These are phyloP conservation scores for Saccharomyces pastorianus DNA, from an alignment of 1,139 yeast genomes.

Conservation along the genomic window DNA sequence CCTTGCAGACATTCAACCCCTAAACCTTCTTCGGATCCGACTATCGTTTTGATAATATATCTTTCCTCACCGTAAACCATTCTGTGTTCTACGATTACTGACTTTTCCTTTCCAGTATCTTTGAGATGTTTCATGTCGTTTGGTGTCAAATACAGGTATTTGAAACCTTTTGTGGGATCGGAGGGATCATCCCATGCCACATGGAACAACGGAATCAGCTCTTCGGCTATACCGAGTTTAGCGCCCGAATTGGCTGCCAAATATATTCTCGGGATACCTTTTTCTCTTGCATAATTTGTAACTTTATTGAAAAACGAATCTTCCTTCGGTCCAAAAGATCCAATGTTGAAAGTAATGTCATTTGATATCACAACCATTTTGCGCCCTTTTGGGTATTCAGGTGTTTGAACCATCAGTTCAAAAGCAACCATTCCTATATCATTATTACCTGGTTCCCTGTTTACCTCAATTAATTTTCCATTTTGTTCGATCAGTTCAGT, in stretches of 20 bases:
- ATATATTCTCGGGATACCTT: constrained; percentile 91
- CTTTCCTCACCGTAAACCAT: constrained; percentile 45
- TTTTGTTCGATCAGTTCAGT: constrained; percentile 75
- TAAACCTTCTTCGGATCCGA: too few species aligned
- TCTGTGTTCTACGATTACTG: constrained; percentile 67
- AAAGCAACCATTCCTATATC: constrained; percentile 97
- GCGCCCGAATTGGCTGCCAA: constrained; percentile 98
- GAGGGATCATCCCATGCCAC: constrained; percentile 85
- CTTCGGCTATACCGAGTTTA: constrained; percentile 96
- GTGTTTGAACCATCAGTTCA: constrained; percentile 82
- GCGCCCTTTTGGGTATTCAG: constrained; percentile 96
- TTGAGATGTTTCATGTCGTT: constrained; percentile 57
- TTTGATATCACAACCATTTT: constrained; percentile 86
- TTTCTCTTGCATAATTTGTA: constrained; percentile 80
- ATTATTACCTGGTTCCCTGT: constrained; percentile 94
- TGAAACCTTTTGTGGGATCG: constrained; percentile 78
- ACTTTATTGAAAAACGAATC: constrained; percentile 86
- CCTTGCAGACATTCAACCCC: too few species aligned
- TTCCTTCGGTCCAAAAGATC: constrained; percentile 98
- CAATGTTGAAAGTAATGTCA: constrained; percentile 94
- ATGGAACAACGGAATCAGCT: constrained; percentile 76
- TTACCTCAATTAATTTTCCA: constrained; percentile 75
- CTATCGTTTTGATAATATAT: too few species aligned
- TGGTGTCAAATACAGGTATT: constrained; percentile 74
- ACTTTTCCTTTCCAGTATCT: constrained; percentile 49